These are phyloP conservation scores for Leishmania major DNA, from an alignment of 208 protist genomes.

Conservation along the genomic window DNA sequence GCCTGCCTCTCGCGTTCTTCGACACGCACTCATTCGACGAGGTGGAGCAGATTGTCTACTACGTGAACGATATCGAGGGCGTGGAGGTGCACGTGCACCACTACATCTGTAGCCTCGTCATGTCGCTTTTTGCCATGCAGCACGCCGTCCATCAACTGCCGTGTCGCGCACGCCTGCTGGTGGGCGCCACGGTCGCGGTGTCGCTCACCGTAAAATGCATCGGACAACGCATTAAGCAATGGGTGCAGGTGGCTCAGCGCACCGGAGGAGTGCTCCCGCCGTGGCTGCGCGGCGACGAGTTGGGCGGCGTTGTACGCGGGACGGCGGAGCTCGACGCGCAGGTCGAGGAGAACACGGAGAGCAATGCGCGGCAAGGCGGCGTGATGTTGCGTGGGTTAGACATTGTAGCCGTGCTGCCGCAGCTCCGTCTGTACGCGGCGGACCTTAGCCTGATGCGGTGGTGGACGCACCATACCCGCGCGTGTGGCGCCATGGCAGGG, in stretches of 20 bases:
- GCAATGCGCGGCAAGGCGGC: constrained; percentile 41
- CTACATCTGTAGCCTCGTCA: constrained; percentile 38
- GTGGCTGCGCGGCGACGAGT: constrained; percentile 31
- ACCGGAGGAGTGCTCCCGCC: constrained; percentile 23
- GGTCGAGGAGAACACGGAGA: constrained; percentile 62
- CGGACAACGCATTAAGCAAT: constrained; percentile 19
- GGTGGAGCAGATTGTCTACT: constrained; percentile 77
- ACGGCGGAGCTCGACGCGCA: constrained; percentile 45
- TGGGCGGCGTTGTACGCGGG: constrained; percentile 16
- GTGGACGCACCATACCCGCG: constrained; percentile 54
- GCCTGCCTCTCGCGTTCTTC: constrained; percentile 66
- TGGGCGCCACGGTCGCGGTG: constrained; percentile 24
- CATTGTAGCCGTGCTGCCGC: constrained; percentile 62
- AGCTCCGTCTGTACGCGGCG: constrained; percentile 74
- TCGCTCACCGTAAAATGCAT: constrained; percentile 29
- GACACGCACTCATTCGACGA: constrained; percentile 59
- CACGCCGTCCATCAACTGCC: constrained; percentile 38
- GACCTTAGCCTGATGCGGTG: constrained; percentile 63
- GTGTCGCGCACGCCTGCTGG: constrained; percentile 27
- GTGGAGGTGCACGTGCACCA: constrained; percentile 80
- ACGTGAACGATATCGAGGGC: constrained; percentile 82
- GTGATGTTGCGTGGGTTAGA: constrained; percentile 77
- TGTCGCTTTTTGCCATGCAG: constrained; percentile 29
- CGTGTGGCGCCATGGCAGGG: constrained; percentile 13
- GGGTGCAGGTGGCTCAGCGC: constrained; percentile 31